Percentiles rank a stretch among this genome's conserved stretches.
These are phyloP conservation scores for Pythium oligandrum DNA, from an alignment of 352 stramenopile species.

Conservation along the genomic window DNA sequence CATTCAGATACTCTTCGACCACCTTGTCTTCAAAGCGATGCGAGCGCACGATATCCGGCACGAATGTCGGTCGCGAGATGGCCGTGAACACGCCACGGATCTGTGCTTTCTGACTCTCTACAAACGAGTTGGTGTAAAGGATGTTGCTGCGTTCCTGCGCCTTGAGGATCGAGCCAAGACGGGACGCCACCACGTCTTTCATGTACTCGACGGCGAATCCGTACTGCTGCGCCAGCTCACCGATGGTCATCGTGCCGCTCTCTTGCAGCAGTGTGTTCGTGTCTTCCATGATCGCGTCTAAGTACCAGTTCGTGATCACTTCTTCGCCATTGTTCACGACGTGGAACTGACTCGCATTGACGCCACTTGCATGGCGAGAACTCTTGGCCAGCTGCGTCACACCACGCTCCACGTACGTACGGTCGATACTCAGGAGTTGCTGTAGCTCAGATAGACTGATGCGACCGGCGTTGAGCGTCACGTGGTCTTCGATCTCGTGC, in stretches of 20 bases:
- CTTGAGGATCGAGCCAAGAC: constrained; percentile 56
- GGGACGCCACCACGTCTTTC: constrained; percentile 57
- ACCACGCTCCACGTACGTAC: constrained; percentile 62
- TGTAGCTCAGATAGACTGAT: constrained; percentile 64
- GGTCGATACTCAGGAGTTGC: constrained; percentile 67
- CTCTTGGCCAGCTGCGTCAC: constrained; percentile 35
- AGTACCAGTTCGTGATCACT: constrained; percentile 73
- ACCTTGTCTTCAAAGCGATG: constrained; percentile 66
- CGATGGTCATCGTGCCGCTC: constrained; percentile 55
- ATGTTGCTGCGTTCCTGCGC: constrained; percentile 61
- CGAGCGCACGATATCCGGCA: constrained; percentile 53
- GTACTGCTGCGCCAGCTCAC: constrained; percentile 76
- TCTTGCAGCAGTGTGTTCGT: constrained; percentile 75
- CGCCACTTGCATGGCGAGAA: constrained; percentile 17
- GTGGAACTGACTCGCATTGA: constrained; percentile 34
- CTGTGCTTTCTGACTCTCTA: constrained; percentile 52
- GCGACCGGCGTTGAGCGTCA: constrained; percentile 59
- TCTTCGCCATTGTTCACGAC: constrained; percentile 75
- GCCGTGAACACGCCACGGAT: constrained; percentile 63
- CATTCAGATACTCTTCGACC: constrained; percentile 45
- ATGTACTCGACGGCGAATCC: constrained; percentile 83
- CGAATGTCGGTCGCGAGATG: constrained; percentile 59
- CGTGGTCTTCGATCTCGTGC: constrained; percentile 68
- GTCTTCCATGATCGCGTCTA: constrained; percentile 84
- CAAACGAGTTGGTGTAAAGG: constrained; percentile 76